Percentiles rank a stretch among this genome's conserved stretches.
Evolutionary conservation across 306 rosid genomes (phyloP).

Genomic region (Sesbania bispinosa): DNA sequence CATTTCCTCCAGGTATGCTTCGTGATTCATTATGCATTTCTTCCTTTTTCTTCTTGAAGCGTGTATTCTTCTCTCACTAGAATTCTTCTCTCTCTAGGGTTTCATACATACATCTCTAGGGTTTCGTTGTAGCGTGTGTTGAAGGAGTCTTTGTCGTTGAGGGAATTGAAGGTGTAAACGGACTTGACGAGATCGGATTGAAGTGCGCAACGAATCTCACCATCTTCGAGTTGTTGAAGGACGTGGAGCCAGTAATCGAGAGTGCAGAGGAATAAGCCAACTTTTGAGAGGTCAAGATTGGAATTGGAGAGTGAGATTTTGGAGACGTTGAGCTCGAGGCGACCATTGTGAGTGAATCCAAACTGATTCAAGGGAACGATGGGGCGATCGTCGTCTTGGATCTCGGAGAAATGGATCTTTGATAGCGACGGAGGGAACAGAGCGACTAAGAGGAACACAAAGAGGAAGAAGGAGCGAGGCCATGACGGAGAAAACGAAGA

Average conservation of each 20-base stretch:
- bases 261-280: conserved; percentile 84
- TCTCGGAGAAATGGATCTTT: conserved; percentile 58
- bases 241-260: conserved; percentile 78
- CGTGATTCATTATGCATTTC: too few relatives aligned
- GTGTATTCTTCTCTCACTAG: too few relatives aligned
- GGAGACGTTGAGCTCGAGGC: conserved; percentile 69
- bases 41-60: too few relatives aligned
- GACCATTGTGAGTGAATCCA: conserved; percentile 82
- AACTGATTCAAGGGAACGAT: conserved; percentile 76
- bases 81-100: too few relatives aligned
- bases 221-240: conserved; percentile 67
- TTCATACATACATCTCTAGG: too few relatives aligned
- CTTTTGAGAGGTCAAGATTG: conserved; percentile 52
- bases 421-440: conserved; percentile 37
- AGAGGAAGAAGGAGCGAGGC: too few relatives aligned
- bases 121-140: conserved; percentile 32
- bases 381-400: conserved; percentile 53
- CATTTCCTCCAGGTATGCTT: too few relatives aligned
- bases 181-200: conserved; percentile 55
- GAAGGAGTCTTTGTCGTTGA: conserved; percentile 27
- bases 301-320: conserved; percentile 43
- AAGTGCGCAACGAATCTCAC: conserved; percentile 62
- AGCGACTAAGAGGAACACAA: conserved; percentile 23
- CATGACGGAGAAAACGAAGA: conserved; percentile 2
- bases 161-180: conserved; percentile 51